Percentiles rank a stretch among this genome's conserved stretches.
Evolutionary conservation across 2,329 filamentous ascomycete genomes (phyloP).

Genomic region (Ophiosphaerella herpotricha): DNA sequence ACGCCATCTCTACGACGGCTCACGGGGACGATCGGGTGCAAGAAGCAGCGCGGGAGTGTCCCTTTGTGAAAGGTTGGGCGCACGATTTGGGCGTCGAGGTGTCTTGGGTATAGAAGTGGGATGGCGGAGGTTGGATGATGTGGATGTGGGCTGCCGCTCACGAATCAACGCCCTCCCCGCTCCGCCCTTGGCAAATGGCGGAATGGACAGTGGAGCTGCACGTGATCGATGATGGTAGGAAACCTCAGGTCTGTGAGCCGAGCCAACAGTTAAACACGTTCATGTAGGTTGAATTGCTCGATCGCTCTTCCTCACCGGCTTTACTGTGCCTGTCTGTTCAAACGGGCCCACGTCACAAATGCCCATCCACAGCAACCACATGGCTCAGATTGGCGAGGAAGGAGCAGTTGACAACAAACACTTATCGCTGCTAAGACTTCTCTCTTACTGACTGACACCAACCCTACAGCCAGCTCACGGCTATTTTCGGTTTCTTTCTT

Average conservation of each 20-base stretch:
- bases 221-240: too few species aligned
- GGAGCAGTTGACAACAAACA: constrained; percentile 21
- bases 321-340: neutral
- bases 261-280: neutral
- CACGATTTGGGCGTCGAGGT: constrained; percentile 27
- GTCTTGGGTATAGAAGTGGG: constrained; percentile 40
- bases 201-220: constrained; percentile 10
- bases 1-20: constrained; percentile 71
- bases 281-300: neutral
- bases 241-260: neutral
- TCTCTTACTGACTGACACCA: constrained; percentile 17
- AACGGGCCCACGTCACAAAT: constrained; percentile 7
- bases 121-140: constrained; percentile 33
- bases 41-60: constrained; percentile 29
- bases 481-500: constrained; percentile 29
- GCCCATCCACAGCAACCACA: constrained; percentile 6
- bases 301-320: constrained; percentile 10
- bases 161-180: constrained; percentile 34
- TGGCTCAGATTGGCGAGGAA: constrained; percentile 22
- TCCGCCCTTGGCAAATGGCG: constrained; percentile 30
- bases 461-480: constrained; percentile 25
- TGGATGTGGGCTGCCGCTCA: constrained; percentile 22
- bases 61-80: constrained; percentile 19
- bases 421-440: constrained; percentile 4
- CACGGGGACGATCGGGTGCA: constrained; percentile 14